Base-by-base conservation (phyloP, 1,139 yeast species). In the Suhomyces taliae region DNA sequence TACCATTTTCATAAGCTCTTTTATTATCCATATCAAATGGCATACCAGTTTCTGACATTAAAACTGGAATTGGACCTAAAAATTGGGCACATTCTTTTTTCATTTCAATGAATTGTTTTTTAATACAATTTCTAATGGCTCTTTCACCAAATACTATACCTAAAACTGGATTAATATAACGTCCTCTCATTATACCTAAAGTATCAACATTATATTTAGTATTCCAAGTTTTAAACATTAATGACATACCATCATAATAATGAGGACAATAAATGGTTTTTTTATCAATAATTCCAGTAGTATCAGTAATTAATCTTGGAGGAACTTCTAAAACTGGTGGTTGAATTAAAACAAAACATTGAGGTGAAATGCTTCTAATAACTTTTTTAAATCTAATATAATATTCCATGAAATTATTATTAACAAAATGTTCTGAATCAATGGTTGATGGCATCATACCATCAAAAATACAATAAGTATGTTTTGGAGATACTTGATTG, bases 21-120 rank as follows among this genome's bases (percentile, higher is more conserved):
- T 85, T 86, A 49, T 79, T 76, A 62, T 91, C 93, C 96, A 91
- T 87, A 64, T 93, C 97, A 64, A 85, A 90, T 2, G 99, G 98
- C 85, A 91, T 88, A 3, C 99, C 99, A n/a, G 93, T 90, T 65
- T 91, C 99, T 1, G 96, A 83, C 75, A 93, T 82, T 37, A 91
- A 69, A 7, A 87, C 79, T 0, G 96, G 96, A 9, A 87, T 70
- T 11, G 57, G 38, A 1, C 96, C 96, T 49, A 89, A 65, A 39
- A 74, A 62, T 2, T 73, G 74, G 15, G 67, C 64, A 11, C 90
- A 83, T 61, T 91, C 97, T 27, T 65, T 62, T 50, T 76, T 79
- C 69, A 91, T 78, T 50, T 79, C 85, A 19, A 63, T 56, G 48
- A 91, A 74, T 64, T 91, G 98, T 38, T 72, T 78, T 43, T 77